Evolutionary conservation across 805 yeast genomes (phyloP).

Genomic region (Torulaspora gathmanii): DNA sequence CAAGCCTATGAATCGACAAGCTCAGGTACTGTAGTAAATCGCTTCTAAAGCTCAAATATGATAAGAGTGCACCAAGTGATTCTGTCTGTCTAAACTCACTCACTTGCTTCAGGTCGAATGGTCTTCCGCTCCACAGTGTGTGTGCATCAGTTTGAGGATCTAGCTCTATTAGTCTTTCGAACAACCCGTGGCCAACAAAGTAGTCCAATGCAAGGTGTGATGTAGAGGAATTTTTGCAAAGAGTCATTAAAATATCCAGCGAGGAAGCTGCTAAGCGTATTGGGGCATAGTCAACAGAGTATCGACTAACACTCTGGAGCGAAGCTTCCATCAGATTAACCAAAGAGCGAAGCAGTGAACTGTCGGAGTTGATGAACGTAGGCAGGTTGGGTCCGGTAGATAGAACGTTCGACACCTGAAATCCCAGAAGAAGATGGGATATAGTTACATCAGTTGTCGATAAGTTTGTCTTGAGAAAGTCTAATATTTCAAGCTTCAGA

Average conservation of each 20-base stretch:
- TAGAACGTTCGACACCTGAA: conserved; percentile 48
- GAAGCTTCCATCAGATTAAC: conserved; percentile 47
- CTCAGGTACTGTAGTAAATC: conserved; percentile 60
- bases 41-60: conserved; percentile 59
- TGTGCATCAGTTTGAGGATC: conserved; percentile 52
- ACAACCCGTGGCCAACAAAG: conserved; percentile 49
- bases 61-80: conserved; percentile 49
- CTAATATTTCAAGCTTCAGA: conserved; percentile 54
- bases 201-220: conserved; percentile 47
- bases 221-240: conserved; percentile 55
- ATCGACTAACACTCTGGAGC: conserved; percentile 40
- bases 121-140: conserved; percentile 53
- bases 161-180: conserved; percentile 46
- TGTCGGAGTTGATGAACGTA: conserved; percentile 51
- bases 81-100: conserved; percentile 31
- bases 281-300: conserved; percentile 48
- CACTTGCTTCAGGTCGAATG: conserved; percentile 35
- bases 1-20: conserved; percentile 59
- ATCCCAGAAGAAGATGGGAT: conserved; percentile 77
- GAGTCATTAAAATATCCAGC: conserved; percentile 57
- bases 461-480: conserved; percentile 52
- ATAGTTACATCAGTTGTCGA: conserved; percentile 45
- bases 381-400: conserved; percentile 44
- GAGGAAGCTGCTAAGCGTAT: conserved; percentile 53
- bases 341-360: conserved; percentile 54